phyloP scores from a whole-genome alignment of 257 asterid genomes.

The Solanum stenotomum region DNA sequence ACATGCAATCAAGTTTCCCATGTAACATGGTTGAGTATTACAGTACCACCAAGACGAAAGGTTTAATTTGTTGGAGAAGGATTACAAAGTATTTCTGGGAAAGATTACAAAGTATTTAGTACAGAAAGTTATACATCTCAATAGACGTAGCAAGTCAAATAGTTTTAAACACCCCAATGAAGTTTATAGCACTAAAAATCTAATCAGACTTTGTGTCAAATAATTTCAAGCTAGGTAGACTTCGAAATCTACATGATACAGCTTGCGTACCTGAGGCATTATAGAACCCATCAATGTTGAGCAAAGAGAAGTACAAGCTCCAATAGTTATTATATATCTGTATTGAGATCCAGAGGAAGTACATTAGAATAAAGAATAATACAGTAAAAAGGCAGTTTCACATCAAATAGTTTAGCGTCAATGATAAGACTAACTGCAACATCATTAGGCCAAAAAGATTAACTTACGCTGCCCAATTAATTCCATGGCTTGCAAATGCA shows the following conservation, averaged over 20 bases:
- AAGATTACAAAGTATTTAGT: not conserved
- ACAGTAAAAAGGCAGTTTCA: not conserved
- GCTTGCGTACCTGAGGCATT: constrained; percentile 72
- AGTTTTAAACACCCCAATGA: not conserved
- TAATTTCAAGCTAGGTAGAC: not conserved
- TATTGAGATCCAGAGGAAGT: constrained; percentile 1
- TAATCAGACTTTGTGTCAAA: not conserved
- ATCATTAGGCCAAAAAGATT: not conserved
- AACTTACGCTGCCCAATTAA: constrained; percentile 94
- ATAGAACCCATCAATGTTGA: constrained; percentile 93
- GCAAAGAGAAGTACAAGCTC: constrained; percentile 94
- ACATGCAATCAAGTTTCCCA: not conserved
- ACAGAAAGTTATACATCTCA: not conserved
- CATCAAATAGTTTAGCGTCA: not conserved
- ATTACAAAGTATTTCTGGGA: not conserved
- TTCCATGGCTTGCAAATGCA: constrained; percentile 75
- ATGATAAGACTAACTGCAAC: not conserved
- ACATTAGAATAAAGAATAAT: not conserved
- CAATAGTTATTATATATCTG: constrained; percentile 66
- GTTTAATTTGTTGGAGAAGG: not conserved
- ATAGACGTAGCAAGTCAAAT: not conserved
- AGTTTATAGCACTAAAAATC: not conserved
- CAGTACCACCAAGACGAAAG: not conserved
- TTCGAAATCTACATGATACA: not conserved
- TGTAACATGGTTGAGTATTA: not conserved